phyloP scores from a whole-genome alignment of 331 rosid genomes.

The Pyrus hybrid region DNA sequence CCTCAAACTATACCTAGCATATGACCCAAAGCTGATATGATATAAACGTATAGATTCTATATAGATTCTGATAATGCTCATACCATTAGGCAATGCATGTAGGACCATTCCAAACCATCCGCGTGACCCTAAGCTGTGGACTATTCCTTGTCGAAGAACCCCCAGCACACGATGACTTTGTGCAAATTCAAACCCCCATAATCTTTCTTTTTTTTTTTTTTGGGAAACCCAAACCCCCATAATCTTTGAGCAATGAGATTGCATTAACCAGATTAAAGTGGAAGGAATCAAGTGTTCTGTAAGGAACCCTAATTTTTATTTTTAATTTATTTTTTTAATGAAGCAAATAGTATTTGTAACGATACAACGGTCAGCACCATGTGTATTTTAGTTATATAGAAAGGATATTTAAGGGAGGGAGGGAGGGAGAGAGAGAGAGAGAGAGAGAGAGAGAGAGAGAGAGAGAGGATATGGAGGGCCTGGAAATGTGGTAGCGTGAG shows the following conservation, averaged over 20 bases:
- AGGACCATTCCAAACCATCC: not conserved
- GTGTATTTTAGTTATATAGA: slow-evolving; percentile 22
- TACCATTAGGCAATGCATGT: not conserved
- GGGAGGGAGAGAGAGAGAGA: too few species aligned
- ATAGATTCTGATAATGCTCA: not conserved
- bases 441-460: not conserved
- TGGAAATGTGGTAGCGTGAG: slow-evolving; percentile 31
- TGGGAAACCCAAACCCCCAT: slow-evolving; percentile 2
- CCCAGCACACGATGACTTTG: slow-evolving; percentile 23
- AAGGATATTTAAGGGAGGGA: not conserved
- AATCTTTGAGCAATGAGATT: not conserved
- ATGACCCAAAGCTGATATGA: not conserved
- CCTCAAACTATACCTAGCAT: not conserved
- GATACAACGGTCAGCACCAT: slow-evolving; percentile 51
- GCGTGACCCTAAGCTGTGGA: slow-evolving; percentile 32
- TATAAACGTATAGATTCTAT: not conserved
- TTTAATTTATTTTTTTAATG: not conserved
- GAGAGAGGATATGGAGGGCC: slow-evolving; percentile 22
- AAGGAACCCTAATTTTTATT: slow-evolving; percentile 17
- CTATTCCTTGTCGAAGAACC: slow-evolving; percentile 31
- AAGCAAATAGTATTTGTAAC: slow-evolving; percentile 5
- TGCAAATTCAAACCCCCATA: slow-evolving; percentile 8
- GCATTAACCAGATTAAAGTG: slow-evolving; percentile 15
- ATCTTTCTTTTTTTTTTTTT: too few species aligned
- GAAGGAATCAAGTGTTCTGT: slow-evolving; percentile 31